Base-by-base conservation (phyloP, 345 rosid species). In the Pseudoturritis turrita region DNA sequence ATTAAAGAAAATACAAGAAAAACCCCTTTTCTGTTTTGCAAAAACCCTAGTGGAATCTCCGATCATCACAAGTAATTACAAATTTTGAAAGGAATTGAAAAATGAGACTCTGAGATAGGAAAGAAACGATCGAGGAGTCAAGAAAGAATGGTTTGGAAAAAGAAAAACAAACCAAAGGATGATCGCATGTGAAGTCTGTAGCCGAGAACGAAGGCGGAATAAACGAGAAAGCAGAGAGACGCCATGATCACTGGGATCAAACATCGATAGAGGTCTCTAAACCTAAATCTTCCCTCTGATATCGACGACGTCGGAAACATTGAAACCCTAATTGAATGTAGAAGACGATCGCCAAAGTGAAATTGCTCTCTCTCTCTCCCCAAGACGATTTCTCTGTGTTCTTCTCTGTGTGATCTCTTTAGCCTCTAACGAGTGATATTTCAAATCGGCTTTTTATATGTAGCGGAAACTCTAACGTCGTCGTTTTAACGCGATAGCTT, bases 131-230 rank as follows among this genome's bases (percentile, higher is more conserved):
- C 55, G 26, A 55, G 11, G 35, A 60, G 9, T 53, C 36, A 8
- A 12, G n/a, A 53, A 64, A 75, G 80, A 78, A 72, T 74, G 50
- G 70, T 4, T n/a, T n/a, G 6, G 2, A 23, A 4, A 19, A 28
- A 14, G 8, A 11, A 35, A 5, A 65, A 54, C 87, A n/a, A 57
- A 88, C 93, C 89, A 65, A 61, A 62, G 0, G 72, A 58, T 35
- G 84, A 58, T 55, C 31, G 45, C 8, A 70, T 1, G 72, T 71
- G 76, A 65, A 86, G 84, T 51, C 81, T 82, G 58, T 84, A 76
- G 73, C 85, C 79, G 68, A 79, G 52, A 53, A 79, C 73, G 89
- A 85, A 71, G n/a, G 39, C 2, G 15, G 40, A 7, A 2, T 37
- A 64, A 17, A 36, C 40, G 37, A 64, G 49, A 54, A 13, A 17